Conservation (phyloP, 2,329 filamentous ascomycete genomes). For the Ascochyta rabiei region DNA sequence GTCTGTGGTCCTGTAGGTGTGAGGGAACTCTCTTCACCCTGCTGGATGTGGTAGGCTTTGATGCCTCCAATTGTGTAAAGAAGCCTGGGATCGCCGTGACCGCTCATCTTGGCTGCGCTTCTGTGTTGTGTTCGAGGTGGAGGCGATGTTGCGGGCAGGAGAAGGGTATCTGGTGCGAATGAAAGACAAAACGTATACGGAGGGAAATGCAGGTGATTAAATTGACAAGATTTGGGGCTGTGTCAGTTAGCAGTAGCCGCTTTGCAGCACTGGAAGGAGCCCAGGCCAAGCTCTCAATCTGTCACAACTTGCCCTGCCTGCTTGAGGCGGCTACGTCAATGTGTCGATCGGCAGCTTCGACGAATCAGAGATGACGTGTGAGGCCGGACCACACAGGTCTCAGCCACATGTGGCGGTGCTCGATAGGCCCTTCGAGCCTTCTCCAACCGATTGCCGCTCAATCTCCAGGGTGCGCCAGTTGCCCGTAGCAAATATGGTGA, state of each 20-base stretch:
- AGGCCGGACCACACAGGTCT: neutral
- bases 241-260: conserved; percentile 5
- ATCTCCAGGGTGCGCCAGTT: neutral
- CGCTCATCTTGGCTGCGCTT: conserved; percentile 48
- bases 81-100: conserved; percentile 61
- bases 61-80: conserved; percentile 76
- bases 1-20: conserved; percentile 89
- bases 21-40: conserved; percentile 82
- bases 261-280: conserved; percentile 6
- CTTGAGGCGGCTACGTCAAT: conserved; percentile 13
- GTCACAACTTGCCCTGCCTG: conserved; percentile 12
- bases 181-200: conserved; percentile 1
- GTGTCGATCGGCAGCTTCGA: conserved; percentile 4
- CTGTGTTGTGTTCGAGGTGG: neutral
- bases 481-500: neutral
- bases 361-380: conserved; percentile 7
- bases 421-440: conserved; percentile 1
- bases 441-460: neutral
- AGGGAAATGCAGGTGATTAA: conserved; percentile 2
- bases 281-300: conserved; percentile 12
- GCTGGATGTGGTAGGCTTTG: conserved; percentile 85
- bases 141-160: neutral
- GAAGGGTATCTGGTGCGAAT: neutral
- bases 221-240: conserved; percentile 13
- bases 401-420: conserved; percentile 2